phyloP scores from a whole-genome alignment of 371 early-diverging fungal genomes.

The Umbelopsis sp. region DNA sequence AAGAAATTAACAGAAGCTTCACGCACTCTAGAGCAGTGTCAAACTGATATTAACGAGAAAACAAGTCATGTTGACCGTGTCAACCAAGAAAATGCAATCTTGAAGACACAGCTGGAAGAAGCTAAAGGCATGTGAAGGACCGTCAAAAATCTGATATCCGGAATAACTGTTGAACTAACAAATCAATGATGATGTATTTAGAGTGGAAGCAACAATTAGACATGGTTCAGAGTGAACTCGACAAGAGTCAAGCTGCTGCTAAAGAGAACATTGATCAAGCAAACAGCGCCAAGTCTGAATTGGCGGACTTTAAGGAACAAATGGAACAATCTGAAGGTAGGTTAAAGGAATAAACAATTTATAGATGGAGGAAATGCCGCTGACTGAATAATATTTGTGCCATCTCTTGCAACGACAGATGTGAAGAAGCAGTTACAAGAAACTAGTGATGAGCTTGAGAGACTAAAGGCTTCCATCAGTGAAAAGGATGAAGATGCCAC shows the following conservation, averaged over 20 bases:
- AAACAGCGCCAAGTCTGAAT: background rate
- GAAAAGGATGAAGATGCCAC: too few species aligned
- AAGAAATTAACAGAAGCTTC: background rate
- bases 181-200: background rate
- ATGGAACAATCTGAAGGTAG: background rate
- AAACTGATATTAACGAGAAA: background rate
- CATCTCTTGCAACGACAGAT: too few species aligned
- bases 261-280: background rate
- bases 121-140: background rate
- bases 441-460: too few species aligned
- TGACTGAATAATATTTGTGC: too few species aligned
- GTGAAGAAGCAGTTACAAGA: too few species aligned
- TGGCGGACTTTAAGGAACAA: background rate
- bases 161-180: background rate
- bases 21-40: background rate
- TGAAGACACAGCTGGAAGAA: background rate
- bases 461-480: too few species aligned
- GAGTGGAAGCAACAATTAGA: background rate
- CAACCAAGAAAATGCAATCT: background rate
- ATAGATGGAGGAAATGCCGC: background rate
- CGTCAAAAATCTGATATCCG: background rate
- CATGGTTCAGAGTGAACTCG: background rate
- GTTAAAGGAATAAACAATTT: too few species aligned
- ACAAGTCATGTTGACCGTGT: background rate
- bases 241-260: conserved; percentile 4